Conservation (phyloP, 768 basidiomycete genomes). For the Mycena chlorophos region DNA sequence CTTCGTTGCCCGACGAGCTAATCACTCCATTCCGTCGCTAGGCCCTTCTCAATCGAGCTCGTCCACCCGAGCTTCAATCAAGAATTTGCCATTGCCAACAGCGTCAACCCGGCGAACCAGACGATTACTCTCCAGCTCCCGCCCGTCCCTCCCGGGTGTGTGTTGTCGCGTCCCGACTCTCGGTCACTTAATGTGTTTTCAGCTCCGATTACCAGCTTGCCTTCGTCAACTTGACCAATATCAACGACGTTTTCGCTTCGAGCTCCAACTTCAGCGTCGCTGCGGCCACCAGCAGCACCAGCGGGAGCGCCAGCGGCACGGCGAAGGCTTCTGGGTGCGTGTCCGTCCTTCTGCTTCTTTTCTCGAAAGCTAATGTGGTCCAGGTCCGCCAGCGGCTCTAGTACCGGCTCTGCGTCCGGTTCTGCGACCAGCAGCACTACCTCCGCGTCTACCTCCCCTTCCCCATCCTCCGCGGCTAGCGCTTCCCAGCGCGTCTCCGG, state of each 20-base stretch:
- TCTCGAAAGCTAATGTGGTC: too few relatives aligned
- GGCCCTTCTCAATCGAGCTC: constrained; percentile 52
- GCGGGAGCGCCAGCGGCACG: not conserved
- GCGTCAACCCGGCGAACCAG: constrained; percentile 40
- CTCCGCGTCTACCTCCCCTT: too few relatives aligned
- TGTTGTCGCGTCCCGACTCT: not conserved
- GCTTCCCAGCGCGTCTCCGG: too few relatives aligned
- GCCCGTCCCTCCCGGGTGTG: constrained; percentile 48
- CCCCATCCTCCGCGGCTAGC: too few relatives aligned
- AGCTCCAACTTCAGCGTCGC: constrained; percentile 46
- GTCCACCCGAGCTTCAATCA: constrained; percentile 52
- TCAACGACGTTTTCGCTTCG: constrained; percentile 43
- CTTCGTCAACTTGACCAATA: constrained; percentile 47
- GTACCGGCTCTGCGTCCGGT: too few relatives aligned
- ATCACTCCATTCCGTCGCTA: constrained; percentile 1
- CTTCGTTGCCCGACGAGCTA: not conserved
- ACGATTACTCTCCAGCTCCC: constrained; percentile 45
- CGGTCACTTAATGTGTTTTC: not conserved
- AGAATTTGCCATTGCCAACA: constrained; percentile 55
- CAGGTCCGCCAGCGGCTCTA: too few relatives aligned
- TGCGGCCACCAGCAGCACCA: constrained; percentile 11
- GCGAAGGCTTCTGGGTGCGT: not conserved
- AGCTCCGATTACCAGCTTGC: constrained; percentile 52
- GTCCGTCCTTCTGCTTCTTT: not conserved
- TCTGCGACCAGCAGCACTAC: too few relatives aligned